Evolutionary conservation across 1,284 basidiomycete genomes (phyloP), one percentile per base, ranked within the genome.

Genomic region (Austroboletus novae-zelandiae): DNA sequence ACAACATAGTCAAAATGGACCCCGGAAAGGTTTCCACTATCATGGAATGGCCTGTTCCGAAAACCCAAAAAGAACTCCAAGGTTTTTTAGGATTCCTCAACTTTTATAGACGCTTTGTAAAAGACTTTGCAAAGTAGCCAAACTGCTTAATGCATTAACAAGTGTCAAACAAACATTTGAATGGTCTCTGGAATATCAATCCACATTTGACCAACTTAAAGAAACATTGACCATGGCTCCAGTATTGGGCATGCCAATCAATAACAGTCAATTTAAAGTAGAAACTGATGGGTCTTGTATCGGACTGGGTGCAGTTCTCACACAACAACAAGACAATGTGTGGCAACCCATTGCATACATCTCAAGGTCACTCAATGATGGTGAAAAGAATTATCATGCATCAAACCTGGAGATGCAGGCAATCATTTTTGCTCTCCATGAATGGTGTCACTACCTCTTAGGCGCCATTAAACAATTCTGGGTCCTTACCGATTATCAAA

Each of bases 91-190:
- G 52, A 2, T 71, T 78, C 29, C 57, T 62, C 5, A 74, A 74
- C 51, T 78, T 73, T 58, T 80, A 78, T 45, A 42, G 70, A 0
- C 45, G 64, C 1, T 80, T 79, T 53, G 71, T 80, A 15, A 30
- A 62, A 8, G 57, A 65, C 13, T 80, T 70, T 50, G 58, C 72
- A 0, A 48, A 5, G 15, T 15, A 2, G 34, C 34, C 3, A 15
- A n/a, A 3, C 34, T 10, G 3, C 34, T 35, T 6, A 35, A 35
- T 10, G 15, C 3, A 2, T 10, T 35, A 1, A 35, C 34, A 15
- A 15, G 7, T 3, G 15, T 14, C 2, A n/a, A 35, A 7, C 3
- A 15, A 15, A 6, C 6, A 8, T 35, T 35, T 35, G 11, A 15
- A 2, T 35, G 34, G 34, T 3, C 8, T 15, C 11, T 3, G 3